phyloP scores from a whole-genome alignment of 2,329 filamentous ascomycete genomes.

The Teratosphaeria gauchensis region DNA sequence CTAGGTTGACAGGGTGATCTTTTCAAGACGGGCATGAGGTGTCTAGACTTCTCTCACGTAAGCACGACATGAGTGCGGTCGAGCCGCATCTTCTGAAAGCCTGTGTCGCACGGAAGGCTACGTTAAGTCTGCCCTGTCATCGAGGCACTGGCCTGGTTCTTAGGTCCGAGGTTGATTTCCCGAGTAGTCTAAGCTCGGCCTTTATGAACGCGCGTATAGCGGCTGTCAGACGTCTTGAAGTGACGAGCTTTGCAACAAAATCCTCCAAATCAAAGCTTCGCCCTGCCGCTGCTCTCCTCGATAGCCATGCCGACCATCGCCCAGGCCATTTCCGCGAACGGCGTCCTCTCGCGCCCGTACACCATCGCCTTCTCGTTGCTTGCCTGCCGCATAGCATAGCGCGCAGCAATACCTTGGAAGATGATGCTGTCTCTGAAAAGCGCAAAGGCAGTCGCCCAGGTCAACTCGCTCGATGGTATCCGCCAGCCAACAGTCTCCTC shows the following conservation, averaged over 20 bases:
- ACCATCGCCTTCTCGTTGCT: conserved; percentile 71
- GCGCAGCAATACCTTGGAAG: conserved; percentile 83
- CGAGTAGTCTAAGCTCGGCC: too few species aligned
- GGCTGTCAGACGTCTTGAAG: background rate
- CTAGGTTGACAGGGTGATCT: too few species aligned
- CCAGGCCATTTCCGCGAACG: conserved; percentile 73
- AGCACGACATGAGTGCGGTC: too few species aligned
- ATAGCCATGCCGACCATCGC: conserved; percentile 47
- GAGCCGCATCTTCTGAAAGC: too few species aligned
- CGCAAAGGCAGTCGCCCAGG: conserved; percentile 55
- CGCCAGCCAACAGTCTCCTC: conserved; percentile 62
- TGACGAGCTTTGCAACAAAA: background rate
- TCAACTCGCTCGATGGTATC: conserved; percentile 45
- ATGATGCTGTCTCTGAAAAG: conserved; percentile 51
- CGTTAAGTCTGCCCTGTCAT: too few species aligned
- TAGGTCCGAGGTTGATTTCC: too few species aligned
- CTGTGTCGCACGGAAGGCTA: too few species aligned
- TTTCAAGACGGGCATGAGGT: too few species aligned
- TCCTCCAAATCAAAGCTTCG: conserved; percentile 12
- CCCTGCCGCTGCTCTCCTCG: conserved; percentile 19
- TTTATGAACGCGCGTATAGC: background rate
- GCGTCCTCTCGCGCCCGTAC: conserved; percentile 58
- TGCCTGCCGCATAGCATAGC: conserved; percentile 75
- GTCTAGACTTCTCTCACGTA: too few species aligned
- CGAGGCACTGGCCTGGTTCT: too few species aligned